Conservation (phyloP, 768 basidiomycete genomes). For the Rhizopogon salebrosus region DNA sequence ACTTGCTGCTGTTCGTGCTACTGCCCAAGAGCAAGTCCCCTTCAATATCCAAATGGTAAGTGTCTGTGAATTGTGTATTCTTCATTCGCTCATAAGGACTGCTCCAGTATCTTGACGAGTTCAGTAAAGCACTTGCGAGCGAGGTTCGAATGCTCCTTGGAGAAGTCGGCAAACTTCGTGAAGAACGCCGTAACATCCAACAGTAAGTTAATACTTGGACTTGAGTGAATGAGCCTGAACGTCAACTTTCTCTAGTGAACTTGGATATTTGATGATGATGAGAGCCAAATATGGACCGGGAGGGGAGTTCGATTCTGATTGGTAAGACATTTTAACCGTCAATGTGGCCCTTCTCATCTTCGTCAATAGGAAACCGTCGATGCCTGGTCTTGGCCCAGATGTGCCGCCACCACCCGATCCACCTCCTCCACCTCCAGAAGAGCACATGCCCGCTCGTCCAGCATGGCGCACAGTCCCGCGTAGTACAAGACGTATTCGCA, state of each 20-base stretch:
- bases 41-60: slow-evolving; percentile 82
- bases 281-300: slow-evolving; percentile 79
- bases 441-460: slow-evolving; percentile 42
- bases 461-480: slow-evolving; percentile 59
- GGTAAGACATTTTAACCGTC: slow-evolving; percentile 35
- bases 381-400: slow-evolving; percentile 33
- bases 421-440: slow-evolving; percentile 38
- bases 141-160: slow-evolving; percentile 81
- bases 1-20: slow-evolving; percentile 60
- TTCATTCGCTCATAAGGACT: slow-evolving; percentile 1
- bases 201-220: slow-evolving; percentile 45
- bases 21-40: slow-evolving; percentile 70
- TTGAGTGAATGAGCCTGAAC: not conserved
- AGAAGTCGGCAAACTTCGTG: slow-evolving; percentile 79
- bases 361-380: slow-evolving; percentile 41
- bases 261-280: slow-evolving; percentile 65
- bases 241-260: slow-evolving; percentile 44
- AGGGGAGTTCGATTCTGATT: slow-evolving; percentile 81
- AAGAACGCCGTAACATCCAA: slow-evolving; percentile 73
- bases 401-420: slow-evolving; percentile 40
- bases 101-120: slow-evolving; percentile 76
- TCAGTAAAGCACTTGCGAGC: slow-evolving; percentile 76
- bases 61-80: slow-evolving; percentile 1
- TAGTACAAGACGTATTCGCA: slow-evolving; percentile 37
- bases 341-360: slow-evolving; percentile 5